phyloP scores from a whole-genome alignment of 352 stramenopile genomes.

The Phytophthora litchii region DNA sequence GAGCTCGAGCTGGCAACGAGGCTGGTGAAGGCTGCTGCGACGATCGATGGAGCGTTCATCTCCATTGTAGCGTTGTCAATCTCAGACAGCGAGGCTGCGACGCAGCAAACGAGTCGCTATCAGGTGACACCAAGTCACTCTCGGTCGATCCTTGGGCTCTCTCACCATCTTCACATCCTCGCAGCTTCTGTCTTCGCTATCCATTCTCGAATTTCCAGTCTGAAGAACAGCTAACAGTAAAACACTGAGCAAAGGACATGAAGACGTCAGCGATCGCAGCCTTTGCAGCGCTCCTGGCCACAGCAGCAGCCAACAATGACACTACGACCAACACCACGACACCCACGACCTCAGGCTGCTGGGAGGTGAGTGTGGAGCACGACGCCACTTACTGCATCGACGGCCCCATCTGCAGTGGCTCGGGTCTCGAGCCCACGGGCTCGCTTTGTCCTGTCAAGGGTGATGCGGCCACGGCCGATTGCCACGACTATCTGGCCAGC shows the following conservation, averaged over 20 bases:
- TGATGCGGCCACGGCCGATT: constrained; percentile 51
- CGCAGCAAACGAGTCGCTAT: constrained; percentile 12
- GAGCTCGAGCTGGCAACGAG: neutral
- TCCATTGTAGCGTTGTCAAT: neutral
- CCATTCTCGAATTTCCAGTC: constrained; percentile 32
- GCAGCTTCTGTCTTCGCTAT: neutral
- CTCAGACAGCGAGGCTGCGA: constrained; percentile 14
- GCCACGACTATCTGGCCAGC: constrained; percentile 56
- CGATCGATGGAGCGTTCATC: neutral
- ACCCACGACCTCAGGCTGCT: constrained; percentile 30
- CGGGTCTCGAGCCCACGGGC: constrained; percentile 30
- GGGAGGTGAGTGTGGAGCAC: constrained; percentile 43
- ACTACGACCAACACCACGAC: constrained; percentile 14
- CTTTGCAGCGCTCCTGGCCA: constrained; percentile 4
- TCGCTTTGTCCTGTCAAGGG: constrained; percentile 44
- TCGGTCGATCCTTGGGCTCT: constrained; percentile 21
- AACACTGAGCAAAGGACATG: constrained; percentile 12
- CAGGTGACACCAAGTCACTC: constrained; percentile 14
- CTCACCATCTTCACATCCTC: constrained; percentile 24
- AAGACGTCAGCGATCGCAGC: constrained; percentile 22
- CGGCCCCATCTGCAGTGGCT: constrained; percentile 49
- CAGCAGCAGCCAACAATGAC: constrained; percentile 7
- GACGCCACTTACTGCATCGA: constrained; percentile 59
- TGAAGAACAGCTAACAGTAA: constrained; percentile 5
- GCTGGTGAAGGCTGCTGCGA: constrained; percentile 11